Conservation (phyloP, 2,329 filamentous ascomycete species). For the Ceratocystis alfenasii region DNA sequence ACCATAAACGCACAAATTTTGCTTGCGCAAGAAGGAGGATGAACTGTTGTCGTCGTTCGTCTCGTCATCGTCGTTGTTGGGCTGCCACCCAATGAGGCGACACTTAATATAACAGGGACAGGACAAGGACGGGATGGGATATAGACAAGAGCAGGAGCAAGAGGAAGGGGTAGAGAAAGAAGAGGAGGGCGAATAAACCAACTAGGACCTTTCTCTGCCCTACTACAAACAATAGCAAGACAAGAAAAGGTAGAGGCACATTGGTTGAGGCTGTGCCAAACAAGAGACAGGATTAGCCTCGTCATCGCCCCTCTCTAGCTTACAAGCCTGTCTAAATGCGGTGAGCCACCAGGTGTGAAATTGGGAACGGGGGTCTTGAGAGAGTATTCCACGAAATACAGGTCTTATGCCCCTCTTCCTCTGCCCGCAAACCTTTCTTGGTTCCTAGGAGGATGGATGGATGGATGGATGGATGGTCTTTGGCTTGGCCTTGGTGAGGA, state of each 20-base stretch:
- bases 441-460: no score
- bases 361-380: not conserved
- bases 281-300: conserved; percentile 12
- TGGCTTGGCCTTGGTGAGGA: not conserved
- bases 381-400: not conserved
- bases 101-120: no score
- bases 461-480: no score
- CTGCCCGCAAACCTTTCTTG: not conserved
- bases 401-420: not conserved
- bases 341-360: not conserved
- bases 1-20: not conserved
- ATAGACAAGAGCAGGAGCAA: no score
- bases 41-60: no score
- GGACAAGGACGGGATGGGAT: no score
- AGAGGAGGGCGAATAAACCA: no score
- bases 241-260: not conserved
- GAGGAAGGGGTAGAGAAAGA: no score
- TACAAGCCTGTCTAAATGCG: not conserved
- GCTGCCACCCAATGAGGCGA: no score
- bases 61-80: no score
- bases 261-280: conserved; percentile 10
- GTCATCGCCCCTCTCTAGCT: conserved; percentile 10
- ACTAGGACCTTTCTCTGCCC: no score
- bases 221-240: not conserved
- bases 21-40: not conserved